Evolutionary conservation across 192 early-diverging fungal species (phyloP).

Genomic region (Backusella parvicylindrica): DNA sequence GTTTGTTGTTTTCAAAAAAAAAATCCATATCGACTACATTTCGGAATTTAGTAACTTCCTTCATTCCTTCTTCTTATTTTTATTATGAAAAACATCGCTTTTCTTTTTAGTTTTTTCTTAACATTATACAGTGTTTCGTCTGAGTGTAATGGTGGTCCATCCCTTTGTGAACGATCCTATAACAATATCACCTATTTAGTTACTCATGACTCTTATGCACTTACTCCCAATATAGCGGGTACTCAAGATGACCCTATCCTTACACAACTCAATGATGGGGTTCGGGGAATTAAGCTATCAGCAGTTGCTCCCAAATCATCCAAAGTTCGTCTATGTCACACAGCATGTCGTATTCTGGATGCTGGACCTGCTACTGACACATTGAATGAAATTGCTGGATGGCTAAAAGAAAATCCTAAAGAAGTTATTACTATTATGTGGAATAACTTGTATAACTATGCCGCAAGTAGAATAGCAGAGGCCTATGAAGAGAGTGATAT

Average conservation of each 20-base stretch:
- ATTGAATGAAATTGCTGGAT: constrained; percentile 52
- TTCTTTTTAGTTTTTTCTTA: neutral
- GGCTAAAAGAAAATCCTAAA: constrained; percentile 56
- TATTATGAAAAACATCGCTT: neutral
- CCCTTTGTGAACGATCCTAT: constrained; percentile 59
- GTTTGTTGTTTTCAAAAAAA: neutral
- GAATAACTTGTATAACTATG: constrained; percentile 56
- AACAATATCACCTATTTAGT: constrained; percentile 58
- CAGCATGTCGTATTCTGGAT: constrained; percentile 54
- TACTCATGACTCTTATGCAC: constrained; percentile 74
- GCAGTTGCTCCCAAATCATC: constrained; percentile 19
- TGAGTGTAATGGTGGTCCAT: constrained; percentile 60
- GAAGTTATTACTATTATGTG: constrained; percentile 78
- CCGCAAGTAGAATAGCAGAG: constrained; percentile 37
- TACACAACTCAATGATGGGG: constrained; percentile 66
- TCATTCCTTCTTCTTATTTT: neutral
- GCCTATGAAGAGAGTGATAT: constrained; percentile 13
- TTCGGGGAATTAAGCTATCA: constrained; percentile 71
- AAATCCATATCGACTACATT: neutral
- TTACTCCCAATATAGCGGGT: constrained; percentile 43
- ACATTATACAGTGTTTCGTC: neutral
- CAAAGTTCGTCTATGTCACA: constrained; percentile 59
- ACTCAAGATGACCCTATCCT: constrained; percentile 62
- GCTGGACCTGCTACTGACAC: constrained; percentile 48
- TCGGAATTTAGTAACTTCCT: neutral